These are phyloP conservation scores for Phytophthora citricola DNA, from an alignment of 352 stramenopile genomes.

Conservation along the genomic window DNA sequence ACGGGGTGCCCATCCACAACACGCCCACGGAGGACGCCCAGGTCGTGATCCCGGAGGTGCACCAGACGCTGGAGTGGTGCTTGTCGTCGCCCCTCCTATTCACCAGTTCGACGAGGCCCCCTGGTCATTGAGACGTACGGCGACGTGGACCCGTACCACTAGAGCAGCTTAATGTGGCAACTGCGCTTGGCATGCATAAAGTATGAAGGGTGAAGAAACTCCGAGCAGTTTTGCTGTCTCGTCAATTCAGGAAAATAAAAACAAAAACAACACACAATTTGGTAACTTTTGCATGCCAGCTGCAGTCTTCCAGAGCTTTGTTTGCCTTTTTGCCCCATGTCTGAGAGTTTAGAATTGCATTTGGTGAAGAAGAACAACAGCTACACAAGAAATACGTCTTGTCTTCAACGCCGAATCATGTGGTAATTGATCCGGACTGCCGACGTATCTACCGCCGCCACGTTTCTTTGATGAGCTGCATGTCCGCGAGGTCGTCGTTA, in stretches of 20 bases:
- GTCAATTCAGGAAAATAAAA: constrained; percentile 32
- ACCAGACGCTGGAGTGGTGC: constrained; percentile 88
- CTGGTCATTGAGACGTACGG: constrained; percentile 91
- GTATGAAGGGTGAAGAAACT: constrained; percentile 30
- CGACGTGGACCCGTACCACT: constrained; percentile 85
- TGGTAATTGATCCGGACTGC: neutral
- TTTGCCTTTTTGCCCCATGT: constrained; percentile 4
- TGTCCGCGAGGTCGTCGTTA: constrained; percentile 87
- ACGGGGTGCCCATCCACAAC: constrained; percentile 44
- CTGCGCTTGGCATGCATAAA: constrained; percentile 37
- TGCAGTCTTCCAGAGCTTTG: constrained; percentile 9
- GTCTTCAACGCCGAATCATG: neutral
- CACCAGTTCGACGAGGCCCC: constrained; percentile 91
- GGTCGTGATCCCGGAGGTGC: constrained; percentile 84
- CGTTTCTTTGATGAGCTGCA: constrained; percentile 89
- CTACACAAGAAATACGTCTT: too few species aligned
- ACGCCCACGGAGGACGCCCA: constrained; percentile 66
- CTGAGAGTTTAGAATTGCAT: neutral
- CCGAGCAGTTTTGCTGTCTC: neutral
- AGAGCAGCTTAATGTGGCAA: constrained; percentile 28
- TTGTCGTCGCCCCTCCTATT: constrained; percentile 84
- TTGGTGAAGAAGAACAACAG: neutral
- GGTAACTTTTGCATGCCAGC: constrained; percentile 38
- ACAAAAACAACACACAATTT: constrained; percentile 33
- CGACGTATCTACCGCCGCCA: constrained; percentile 65